phyloP scores from a whole-genome alignment of 1,284 basidiomycete species.

The Ceratobasidium sp. region DNA sequence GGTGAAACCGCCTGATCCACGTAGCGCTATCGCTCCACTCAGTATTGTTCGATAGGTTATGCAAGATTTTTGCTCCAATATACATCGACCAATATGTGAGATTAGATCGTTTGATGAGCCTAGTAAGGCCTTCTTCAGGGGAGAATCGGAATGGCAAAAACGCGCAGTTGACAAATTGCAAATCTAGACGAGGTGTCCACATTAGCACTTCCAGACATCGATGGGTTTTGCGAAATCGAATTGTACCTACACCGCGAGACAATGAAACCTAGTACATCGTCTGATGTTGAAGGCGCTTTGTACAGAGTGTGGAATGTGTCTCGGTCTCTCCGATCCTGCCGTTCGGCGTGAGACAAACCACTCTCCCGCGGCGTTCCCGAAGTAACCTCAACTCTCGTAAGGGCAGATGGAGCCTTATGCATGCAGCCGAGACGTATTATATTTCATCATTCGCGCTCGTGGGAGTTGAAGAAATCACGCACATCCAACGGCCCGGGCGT shows the following conservation, averaged over 20 bases:
- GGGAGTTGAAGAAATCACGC: neutral
- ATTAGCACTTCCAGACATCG: neutral
- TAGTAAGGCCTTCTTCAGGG: neutral
- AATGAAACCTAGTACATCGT: neutral
- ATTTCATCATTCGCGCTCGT: neutral
- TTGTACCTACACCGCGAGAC: neutral
- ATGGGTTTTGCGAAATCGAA: too few species aligned
- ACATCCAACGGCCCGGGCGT: neutral
- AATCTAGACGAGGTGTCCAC: neutral
- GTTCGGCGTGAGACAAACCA: too few species aligned
- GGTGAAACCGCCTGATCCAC: slow-evolving; percentile 14
- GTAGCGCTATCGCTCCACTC: neutral
- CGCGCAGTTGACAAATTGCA: neutral
- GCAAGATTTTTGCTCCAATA: slow-evolving; percentile 11
- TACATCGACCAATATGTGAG: slow-evolving; percentile 29
- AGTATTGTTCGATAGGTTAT: neutral
- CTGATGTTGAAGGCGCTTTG: neutral
- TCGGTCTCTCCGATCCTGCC: too few species aligned
- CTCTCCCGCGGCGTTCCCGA: neutral
- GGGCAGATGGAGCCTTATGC: neutral
- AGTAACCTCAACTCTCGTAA: neutral
- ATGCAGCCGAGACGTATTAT: neutral
- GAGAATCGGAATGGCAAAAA: neutral
- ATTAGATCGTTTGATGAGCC: neutral
- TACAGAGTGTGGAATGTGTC: neutral